These are phyloP conservation scores for Fusarium tuaranense DNA, from an alignment of 2,329 filamentous ascomycete genomes.

Conservation along the genomic window DNA sequence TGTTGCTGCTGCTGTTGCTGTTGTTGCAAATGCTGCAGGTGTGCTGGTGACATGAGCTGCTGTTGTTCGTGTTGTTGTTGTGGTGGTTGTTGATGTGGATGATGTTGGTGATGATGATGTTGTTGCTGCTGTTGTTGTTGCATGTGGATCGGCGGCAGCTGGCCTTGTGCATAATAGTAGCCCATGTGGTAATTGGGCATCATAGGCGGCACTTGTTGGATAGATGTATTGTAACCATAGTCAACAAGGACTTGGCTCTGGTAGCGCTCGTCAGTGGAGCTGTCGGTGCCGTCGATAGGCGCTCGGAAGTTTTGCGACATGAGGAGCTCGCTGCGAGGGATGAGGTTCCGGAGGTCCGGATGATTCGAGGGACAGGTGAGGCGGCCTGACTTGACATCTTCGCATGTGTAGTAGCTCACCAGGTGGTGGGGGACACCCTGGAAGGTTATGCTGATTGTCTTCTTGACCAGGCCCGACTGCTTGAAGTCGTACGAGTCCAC, in stretches of 20 bases:
- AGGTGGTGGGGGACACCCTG: slow-evolving; percentile 84
- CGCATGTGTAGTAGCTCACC: slow-evolving; percentile 88
- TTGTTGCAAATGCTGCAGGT: slow-evolving; percentile 11
- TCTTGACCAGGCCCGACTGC: slow-evolving; percentile 85
- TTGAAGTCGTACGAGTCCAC: slow-evolving; percentile 94
- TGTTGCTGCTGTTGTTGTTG: background rate
- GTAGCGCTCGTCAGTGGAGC: slow-evolving; percentile 13
- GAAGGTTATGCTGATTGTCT: slow-evolving; percentile 86
- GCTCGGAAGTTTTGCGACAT: slow-evolving; percentile 75
- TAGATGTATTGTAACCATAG: slow-evolving; percentile 12
- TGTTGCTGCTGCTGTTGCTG: background rate
- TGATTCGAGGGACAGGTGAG: slow-evolving; percentile 70
- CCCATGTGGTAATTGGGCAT: background rate
- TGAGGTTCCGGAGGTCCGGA: slow-evolving; percentile 51
- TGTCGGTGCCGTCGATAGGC: slow-evolving; percentile 71
- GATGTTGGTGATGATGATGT: background rate
- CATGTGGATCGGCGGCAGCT: background rate
- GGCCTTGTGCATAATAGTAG: background rate
- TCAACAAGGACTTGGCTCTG: background rate
- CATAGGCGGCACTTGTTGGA: slow-evolving; percentile 14
- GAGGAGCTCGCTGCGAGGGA: slow-evolving; percentile 69
- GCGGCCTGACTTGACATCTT: slow-evolving; percentile 76
- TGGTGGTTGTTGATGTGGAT: slow-evolving; percentile 53
- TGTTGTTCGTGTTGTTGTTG: background rate
- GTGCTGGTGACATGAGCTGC: background rate